phyloP scores from a whole-genome alignment of 495 filamentous ascomycete species.

The Amniculicola lignicola region DNA sequence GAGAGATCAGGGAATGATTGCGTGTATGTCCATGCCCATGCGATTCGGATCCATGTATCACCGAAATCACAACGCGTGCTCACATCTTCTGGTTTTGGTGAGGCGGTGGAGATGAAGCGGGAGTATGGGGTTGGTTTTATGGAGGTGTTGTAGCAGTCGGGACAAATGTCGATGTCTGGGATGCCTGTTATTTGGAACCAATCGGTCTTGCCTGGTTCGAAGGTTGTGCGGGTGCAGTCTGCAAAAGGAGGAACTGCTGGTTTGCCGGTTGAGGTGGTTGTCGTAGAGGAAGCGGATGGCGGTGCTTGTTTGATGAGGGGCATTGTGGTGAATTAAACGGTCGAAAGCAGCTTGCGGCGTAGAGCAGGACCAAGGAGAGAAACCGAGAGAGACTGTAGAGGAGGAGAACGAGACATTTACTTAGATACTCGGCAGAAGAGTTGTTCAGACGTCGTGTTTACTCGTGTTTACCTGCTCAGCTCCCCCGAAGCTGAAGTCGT shows the following conservation, averaged over 20 bases:
- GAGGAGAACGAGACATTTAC: too few species aligned
- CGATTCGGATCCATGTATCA: conserved; percentile 3
- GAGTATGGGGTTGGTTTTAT: background rate
- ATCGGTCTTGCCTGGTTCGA: background rate
- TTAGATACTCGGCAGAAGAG: too few species aligned
- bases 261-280: background rate
- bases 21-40: background rate
- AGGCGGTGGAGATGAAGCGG: background rate
- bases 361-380: too few species aligned
- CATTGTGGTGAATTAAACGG: too few species aligned
- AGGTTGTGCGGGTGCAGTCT: background rate
- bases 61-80: conserved; percentile 3
- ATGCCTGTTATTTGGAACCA: conserved; percentile 4
- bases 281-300: background rate
- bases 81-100: background rate
- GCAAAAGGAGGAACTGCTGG: background rate
- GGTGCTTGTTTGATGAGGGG: too few species aligned
- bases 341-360: too few species aligned
- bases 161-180: conserved; percentile 7
- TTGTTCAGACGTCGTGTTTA: too few species aligned
- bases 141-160: conserved; percentile 5
- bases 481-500: too few species aligned
- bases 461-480: too few species aligned
- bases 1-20: background rate
- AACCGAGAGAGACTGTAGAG: too few species aligned